phyloP scores from a whole-genome alignment of 345 rosid genomes.

The Geranium rotundifolium region DNA sequence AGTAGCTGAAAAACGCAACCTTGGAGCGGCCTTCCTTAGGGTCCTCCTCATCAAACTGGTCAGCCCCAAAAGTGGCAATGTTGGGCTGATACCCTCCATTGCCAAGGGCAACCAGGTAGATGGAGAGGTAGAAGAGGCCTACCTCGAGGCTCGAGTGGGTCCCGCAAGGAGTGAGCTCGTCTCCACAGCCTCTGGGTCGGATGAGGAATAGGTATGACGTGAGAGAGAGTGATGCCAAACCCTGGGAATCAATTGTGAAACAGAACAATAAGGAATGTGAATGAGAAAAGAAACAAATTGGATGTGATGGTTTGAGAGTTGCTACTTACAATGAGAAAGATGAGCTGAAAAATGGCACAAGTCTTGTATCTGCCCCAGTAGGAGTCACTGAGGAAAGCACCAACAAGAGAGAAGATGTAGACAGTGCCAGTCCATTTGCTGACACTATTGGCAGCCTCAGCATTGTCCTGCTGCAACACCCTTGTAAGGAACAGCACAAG shows the following conservation, averaged over 20 bases:
- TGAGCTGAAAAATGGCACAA: conserved; percentile 86
- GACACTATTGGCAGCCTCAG: conserved; percentile 91
- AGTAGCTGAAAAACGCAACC: conserved; percentile 92
- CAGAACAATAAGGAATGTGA: no score
- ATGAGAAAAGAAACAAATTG: no score
- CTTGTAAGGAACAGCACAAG: conserved; percentile 92
- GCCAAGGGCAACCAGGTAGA: conserved; percentile 80
- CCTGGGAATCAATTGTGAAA: conserved; percentile 29
- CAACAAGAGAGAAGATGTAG: conserved; percentile 92
- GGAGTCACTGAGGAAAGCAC: conserved; percentile 95
- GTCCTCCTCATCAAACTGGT: conserved; percentile 91
- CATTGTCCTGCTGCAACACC: conserved; percentile 82
- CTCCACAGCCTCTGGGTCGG: conserved; percentile 79
- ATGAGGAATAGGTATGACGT: conserved; percentile 68
- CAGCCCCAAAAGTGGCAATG: conserved; percentile 93
- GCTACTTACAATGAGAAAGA: conserved; percentile 75
- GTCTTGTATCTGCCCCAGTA: conserved; percentile 99
- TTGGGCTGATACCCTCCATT: conserved; percentile 96
- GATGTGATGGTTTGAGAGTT: not conserved
- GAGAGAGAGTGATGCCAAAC: conserved; percentile 63
- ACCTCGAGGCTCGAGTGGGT: conserved; percentile 60
- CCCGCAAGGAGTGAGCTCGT: conserved; percentile 52
- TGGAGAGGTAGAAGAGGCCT: conserved; percentile 71
- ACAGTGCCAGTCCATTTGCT: conserved; percentile 99
- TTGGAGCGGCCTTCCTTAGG: conserved; percentile 74